These are phyloP conservation scores for Leishmania lainsoni DNA, from an alignment of 208 protist genomes.

Conservation along the genomic window DNA sequence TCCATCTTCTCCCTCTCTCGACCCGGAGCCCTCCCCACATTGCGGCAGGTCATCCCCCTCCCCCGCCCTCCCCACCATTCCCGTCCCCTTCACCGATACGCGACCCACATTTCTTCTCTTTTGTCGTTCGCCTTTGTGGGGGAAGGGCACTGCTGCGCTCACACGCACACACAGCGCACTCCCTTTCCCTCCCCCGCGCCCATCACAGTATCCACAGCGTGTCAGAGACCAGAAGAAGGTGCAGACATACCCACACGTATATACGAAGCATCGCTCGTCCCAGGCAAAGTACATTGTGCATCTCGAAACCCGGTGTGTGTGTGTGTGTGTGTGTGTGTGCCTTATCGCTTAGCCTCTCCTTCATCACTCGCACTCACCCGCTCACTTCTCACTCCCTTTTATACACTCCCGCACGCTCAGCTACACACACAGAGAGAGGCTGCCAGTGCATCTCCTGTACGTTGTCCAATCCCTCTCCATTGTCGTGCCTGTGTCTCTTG, in stretches of 20 bases:
- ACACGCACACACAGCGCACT: neutral
- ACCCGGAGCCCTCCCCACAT: neutral
- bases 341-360: neutral
- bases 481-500: neutral
- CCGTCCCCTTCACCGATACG: neutral
- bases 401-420: neutral
- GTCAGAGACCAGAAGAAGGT: neutral
- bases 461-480: neutral
- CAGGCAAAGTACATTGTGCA: neutral
- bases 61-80: neutral
- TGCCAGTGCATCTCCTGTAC: neutral
- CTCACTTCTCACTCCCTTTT: neutral
- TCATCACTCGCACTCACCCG: neutral
- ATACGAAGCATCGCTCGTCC: neutral
- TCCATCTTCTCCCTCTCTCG: neutral
- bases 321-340: neutral
- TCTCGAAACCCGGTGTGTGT: neutral
- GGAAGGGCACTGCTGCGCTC: neutral
- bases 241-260: neutral
- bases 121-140: neutral
- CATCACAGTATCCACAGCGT: neutral
- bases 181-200: neutral
- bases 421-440: neutral
- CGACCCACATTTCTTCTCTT: neutral
- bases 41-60: neutral